A percentile compares a stretch with the other conserved stretches of the same genome.
phyloP scores from a whole-genome alignment of 441 rosid species.

The Brassica balearica region DNA sequence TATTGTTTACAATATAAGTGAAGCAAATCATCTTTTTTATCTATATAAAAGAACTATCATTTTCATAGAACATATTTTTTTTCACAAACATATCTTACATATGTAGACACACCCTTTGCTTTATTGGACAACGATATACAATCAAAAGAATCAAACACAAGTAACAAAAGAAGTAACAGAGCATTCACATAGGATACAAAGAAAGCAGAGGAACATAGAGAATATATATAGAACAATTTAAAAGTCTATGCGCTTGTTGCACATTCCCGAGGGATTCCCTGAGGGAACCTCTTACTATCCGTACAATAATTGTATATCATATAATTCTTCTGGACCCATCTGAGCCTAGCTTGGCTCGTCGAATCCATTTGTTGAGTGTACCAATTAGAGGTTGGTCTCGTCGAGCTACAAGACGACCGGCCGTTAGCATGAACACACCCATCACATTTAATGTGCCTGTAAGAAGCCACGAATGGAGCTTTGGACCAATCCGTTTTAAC shows the following conservation, averaged over 20 bases:
- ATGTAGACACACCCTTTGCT: background rate
- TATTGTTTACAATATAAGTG: background rate
- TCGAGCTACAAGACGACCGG: constrained; percentile 44
- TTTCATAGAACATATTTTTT: background rate
- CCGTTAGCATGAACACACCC: constrained; percentile 56
- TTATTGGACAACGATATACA: constrained; percentile 34
- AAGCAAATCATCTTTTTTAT: background rate
- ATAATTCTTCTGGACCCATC: constrained; percentile 58
- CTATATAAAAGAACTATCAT: background rate
- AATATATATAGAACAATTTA: background rate
- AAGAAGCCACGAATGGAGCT: constrained; percentile 58
- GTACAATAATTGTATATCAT: constrained; percentile 64
- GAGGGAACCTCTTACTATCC: constrained; percentile 55
- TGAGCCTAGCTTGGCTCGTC: constrained; percentile 42
- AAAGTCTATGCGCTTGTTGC: constrained; percentile 22
- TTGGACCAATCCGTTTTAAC: constrained; percentile 57
- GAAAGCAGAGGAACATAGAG: constrained; percentile 18
- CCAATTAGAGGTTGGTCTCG: constrained; percentile 43
- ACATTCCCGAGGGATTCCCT: constrained; percentile 55
- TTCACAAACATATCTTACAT: background rate
- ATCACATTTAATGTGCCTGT: constrained; percentile 50
- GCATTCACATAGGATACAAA: constrained; percentile 23
- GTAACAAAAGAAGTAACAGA: constrained; percentile 13
- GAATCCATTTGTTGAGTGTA: constrained; percentile 44
- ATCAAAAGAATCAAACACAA: constrained; percentile 16